Base-by-base conservation (phyloP, 2,329 filamentous ascomycete genomes). In the Ciborinia camelliae region DNA sequence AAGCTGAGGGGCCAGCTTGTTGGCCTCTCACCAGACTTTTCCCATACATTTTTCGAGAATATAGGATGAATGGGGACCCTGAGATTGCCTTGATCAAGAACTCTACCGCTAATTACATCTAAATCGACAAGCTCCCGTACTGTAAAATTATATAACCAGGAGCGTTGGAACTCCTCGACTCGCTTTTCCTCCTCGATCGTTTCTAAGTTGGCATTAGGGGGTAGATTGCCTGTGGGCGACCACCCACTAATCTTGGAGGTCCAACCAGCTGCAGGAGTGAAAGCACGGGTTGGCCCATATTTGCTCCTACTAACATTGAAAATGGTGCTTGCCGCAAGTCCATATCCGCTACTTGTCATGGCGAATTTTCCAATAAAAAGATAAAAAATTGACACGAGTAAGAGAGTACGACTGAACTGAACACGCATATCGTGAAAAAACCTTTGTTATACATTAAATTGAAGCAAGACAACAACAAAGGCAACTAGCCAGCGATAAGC, bases 91-190 rank as follows among this genome's bases (percentile, higher is more conserved):
- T 39, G 28, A 26, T 50, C 45, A 5, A 63, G 23, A 47, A 39
- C 5, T 58, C 62, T 57, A 26, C 51, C 20, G n/a, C 47, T 48
- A 18, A 35, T 18, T 28, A 63, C 18, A 50, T 63, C 62, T 12
- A 63, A 47, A 39, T 63, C 62, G 30, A 58, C 41, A 39, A 63
- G 51, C 15, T 63, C 62, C 9, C 62, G 51, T 37, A 58, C 20
- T 5, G 52, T 48, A 15, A 28, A 63, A 7, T 23, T 1, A 18
- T 3, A 15, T 6, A 58, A 41, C 18, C 7, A 9, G 2, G 8
- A 1, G 10, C 14, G 43, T 58, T 63, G 62, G 23, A 58, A 58
- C 1, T 37, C n/a, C n/a, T 63, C 61, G 9, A 63, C 12, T 4
- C 15, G 35, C 18, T 48, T 26, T 20, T 62, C 60, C 14, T 62